phyloP scores from a whole-genome alignment of 345 rosid species.

The Bruguiera sexangula region DNA sequence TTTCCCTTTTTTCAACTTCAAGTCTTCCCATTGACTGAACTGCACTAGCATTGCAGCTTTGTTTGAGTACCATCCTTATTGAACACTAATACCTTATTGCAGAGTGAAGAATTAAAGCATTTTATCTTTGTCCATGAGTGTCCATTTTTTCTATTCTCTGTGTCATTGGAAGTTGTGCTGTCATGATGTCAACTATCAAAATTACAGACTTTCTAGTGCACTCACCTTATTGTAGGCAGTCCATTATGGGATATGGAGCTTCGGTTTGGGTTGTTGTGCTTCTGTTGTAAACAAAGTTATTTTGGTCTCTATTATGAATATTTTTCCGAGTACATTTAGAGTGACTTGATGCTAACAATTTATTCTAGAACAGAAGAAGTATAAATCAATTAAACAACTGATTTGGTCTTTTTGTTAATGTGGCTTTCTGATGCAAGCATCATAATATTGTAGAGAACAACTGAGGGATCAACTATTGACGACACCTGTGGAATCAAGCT shows the following conservation, averaged over 20 bases:
- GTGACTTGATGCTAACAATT: not conserved
- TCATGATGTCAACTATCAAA: not conserved
- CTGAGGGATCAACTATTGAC: constrained; percentile 56
- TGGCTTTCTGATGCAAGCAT: constrained; percentile 3
- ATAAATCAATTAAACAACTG: not conserved
- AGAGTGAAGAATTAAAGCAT: not conserved
- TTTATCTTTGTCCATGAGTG: not conserved
- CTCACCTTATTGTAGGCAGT: not conserved
- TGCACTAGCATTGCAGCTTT: too few species aligned
- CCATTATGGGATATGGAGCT: too few species aligned
- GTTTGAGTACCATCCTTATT: not conserved
- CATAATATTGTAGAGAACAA: constrained; percentile 44
- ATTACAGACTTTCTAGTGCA: not conserved
- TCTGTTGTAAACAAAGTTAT: too few species aligned
- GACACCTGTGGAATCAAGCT: constrained; percentile 41
- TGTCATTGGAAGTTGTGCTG: not conserved
- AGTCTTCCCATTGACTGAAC: too few species aligned
- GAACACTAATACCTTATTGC: not conserved
- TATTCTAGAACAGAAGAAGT: not conserved
- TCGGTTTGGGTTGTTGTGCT: too few species aligned
- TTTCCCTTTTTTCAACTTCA: too few species aligned
- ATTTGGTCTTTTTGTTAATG: not conserved
- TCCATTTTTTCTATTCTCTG: not conserved
- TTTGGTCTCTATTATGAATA: too few species aligned
- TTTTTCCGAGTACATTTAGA: not conserved